phyloP scores from a whole-genome alignment of 2,329 filamentous ascomycete genomes.

The Cercospora nicotianae region DNA sequence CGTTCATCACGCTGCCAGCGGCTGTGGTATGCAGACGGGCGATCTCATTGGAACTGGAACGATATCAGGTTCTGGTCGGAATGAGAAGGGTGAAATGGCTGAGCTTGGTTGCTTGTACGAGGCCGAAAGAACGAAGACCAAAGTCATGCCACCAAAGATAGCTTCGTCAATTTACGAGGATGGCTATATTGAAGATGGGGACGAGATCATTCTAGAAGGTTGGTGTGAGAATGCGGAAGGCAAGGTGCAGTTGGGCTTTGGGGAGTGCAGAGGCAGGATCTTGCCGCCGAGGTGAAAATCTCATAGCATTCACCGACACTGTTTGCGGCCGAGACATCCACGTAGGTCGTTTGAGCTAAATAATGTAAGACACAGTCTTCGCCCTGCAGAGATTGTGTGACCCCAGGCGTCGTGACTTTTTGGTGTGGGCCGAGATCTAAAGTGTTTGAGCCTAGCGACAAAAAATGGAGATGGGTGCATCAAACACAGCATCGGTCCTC shows the following conservation, averaged over 20 bases:
- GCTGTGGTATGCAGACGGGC: conserved; percentile 45
- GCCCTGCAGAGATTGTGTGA: neutral
- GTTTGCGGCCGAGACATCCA: neutral
- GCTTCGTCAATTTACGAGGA: conserved; percentile 29
- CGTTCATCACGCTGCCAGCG: conserved; percentile 47
- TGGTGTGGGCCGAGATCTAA: neutral
- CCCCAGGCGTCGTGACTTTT: neutral
- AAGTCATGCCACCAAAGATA: conserved; percentile 38
- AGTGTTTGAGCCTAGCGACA: neutral
- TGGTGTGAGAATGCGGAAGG: conserved; percentile 35
- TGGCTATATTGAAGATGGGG: conserved; percentile 46
- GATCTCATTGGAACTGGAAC: conserved; percentile 50
- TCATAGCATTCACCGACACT: conserved; percentile 69
- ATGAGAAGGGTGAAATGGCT: conserved; percentile 34
- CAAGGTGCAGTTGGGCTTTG: conserved; percentile 33
- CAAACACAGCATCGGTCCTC: neutral
- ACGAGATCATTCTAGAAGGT: conserved; percentile 39
- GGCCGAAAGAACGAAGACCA: conserved; percentile 34
- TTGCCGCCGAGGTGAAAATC: conserved; percentile 44
- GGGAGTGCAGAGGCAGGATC: conserved; percentile 35
- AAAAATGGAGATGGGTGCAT: neutral
- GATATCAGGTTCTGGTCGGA: conserved; percentile 41
- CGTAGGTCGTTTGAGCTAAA: neutral
- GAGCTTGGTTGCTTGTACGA: conserved; percentile 49
- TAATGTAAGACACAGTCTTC: neutral